Base-by-base conservation (phyloP, 148 eudicot species). In the Gaultheria prostrata region DNA sequence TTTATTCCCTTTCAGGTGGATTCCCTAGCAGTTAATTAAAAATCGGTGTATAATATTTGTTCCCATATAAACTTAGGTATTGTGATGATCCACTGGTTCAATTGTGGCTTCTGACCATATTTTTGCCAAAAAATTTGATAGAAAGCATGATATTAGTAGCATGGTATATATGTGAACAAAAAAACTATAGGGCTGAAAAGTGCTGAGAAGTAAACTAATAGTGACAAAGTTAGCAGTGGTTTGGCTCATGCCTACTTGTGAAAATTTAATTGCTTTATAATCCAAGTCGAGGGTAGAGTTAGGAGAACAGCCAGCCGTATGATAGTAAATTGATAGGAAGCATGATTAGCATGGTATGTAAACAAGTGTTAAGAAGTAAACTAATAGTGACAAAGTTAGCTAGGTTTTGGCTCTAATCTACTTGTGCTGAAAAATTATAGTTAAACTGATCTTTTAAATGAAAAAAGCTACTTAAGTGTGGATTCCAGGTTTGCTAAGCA, bases 401-500 rank as follows among this genome's bases (percentile, higher is more conserved):
- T 61, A 13, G 43, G 74, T 15, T 30, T 30, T 32, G 74, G 21
- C 20, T 70, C 45, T 32, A 3, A 18, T 5, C 76, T 14, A 71
- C 48, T 35, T 1, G 43, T 32, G 48, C 43, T 39, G 43, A 39
- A 39, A 39, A 39, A 39, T 39, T 4, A 3, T 39, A 39, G 43
- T 39, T 4, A 39, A 39, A 39, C 43, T 39, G 43, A 39, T 39
- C 43, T 39, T 35, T 39, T 39, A 39, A 6, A 39, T 39, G 43
- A 26, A 61, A n/a, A 32, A 6, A 71, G 45, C 48, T 6, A 10
- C 74, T 12, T 12, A 5, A 71, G n/a, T 71, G n/a, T 71, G 76
- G 76, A 71, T 6, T 71, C 76, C 76, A 70, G 24, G n/a, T 48
- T 14, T 33, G 48, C 76, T 33, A 71, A 71, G 76, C 76, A 71